A percentile compares a stretch with the other conserved stretches of the same genome.
phyloP scores from a whole-genome alignment of 2,329 filamentous ascomycete species.

The Akanthomyces uredinophilus region DNA sequence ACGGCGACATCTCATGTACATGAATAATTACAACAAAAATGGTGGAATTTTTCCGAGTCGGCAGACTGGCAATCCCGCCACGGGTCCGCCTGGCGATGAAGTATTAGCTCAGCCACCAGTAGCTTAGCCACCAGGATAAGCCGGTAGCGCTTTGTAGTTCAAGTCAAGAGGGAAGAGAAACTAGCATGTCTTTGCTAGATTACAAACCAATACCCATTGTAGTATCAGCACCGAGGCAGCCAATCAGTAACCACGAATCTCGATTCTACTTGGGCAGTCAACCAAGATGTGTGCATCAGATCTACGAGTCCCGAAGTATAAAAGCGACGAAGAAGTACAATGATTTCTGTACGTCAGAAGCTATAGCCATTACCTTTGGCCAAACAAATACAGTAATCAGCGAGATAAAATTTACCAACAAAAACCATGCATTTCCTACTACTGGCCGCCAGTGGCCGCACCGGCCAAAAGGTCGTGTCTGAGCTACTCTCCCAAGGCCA shows the following conservation, averaged over 20 bases:
- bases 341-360: not conserved
- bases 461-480: conserved; percentile 36
- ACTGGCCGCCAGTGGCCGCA: conserved; percentile 39
- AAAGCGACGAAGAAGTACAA: not conserved
- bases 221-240: not conserved
- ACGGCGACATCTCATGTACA: not conserved
- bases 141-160: not conserved
- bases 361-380: not conserved
- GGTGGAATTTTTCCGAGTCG: too few species aligned
- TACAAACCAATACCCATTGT: conserved; percentile 7
- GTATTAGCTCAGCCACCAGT: not conserved
- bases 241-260: not conserved
- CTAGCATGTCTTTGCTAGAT: not conserved
- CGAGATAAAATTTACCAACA: not conserved
- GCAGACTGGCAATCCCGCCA: not conserved
- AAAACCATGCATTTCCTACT: conserved; percentile 36
- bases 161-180: not conserved
- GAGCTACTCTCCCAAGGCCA: conserved; percentile 34
- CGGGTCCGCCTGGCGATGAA: not conserved
- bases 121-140: not conserved
- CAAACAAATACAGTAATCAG: not conserved
- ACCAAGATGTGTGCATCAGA: not conserved
- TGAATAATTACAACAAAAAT: not conserved
- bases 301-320: not conserved
- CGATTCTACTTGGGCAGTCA: not conserved